Evolutionary conservation across 139 green algal genomes (phyloP).

Genomic region (Tetraselmis chui): DNA sequence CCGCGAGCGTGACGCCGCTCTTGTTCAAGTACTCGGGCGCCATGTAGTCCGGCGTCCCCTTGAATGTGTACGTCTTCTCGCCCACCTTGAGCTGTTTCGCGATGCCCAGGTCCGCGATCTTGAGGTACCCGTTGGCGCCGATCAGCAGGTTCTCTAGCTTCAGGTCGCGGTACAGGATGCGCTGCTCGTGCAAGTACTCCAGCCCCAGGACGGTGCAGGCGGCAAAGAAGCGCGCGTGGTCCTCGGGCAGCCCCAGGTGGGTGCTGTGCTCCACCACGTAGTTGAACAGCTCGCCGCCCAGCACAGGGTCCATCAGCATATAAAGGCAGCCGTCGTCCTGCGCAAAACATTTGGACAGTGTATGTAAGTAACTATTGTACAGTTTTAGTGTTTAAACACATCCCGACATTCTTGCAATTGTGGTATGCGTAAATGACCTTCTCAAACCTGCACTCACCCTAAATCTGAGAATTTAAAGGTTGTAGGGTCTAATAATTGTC

Average conservation of each 20-base stretch:
- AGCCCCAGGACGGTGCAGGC: constrained; percentile 74
- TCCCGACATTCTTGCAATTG: no score
- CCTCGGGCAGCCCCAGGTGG: constrained; percentile 48
- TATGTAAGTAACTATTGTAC: no score
- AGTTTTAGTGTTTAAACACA: no score
- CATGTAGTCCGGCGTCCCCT: constrained; percentile 93
- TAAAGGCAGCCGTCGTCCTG: constrained; percentile 31
- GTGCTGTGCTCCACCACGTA: constrained; percentile 46
- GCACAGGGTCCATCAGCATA: constrained; percentile 84
- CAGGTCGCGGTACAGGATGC: constrained; percentile 72
- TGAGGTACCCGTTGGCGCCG: constrained; percentile 53
- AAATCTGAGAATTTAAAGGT: no score
- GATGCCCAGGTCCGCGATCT: constrained; percentile 87
- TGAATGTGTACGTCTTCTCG: constrained; percentile 84
- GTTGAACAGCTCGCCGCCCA: constrained; percentile 91
- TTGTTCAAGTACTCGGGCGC: constrained; percentile 84
- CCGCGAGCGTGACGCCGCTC: constrained; percentile 64
- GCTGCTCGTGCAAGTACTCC: constrained; percentile 73
- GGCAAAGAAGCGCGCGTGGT: constrained; percentile 78
- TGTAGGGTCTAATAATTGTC: no score
- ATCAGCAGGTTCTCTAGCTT: constrained; percentile 69
- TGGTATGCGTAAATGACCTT: no score
- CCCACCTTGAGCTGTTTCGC: constrained; percentile 65
- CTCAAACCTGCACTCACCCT: no score
- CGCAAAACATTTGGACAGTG: no score